Evolutionary conservation across 148 eudicot genomes (phyloP), one percentile per base, ranked within the genome.

Genomic region (Spergularia marina): DNA sequence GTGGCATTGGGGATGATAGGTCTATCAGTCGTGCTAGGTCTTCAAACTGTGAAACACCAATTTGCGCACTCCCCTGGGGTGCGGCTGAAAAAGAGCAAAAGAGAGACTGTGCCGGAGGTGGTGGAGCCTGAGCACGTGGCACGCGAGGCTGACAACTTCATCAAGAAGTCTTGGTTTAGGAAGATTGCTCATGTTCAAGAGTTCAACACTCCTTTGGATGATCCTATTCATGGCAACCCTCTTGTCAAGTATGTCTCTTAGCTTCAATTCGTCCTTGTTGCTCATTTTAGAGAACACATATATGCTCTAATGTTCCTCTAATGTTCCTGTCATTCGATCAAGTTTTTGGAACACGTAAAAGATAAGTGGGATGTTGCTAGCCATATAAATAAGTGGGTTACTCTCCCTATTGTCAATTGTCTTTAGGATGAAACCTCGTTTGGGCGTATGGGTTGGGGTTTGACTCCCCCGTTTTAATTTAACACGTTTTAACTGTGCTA

Each of bases 51-150:
- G 0, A 63, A 66, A 73, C 95, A 92, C 36, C 93, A 89, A 13
- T 57, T 92, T 49, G 70, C 73, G 34, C 77, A 79, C 16, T 83
- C 84, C 17, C 97, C 97, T 0, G 84, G 74, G 10, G 90, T 90
- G 40, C 70, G 51, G n/a, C 73, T 90, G 57, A 89, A 80, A 79
- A 92, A 90, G 69, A 86, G 90, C 55, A 81, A 76, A 40, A 68
- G 95, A 54, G 93, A 92, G 79, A 86, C 85, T 6, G 10, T 90
- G 2, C 84, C 91, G 40, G 97, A 90, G 87, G 84, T 92, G 76
- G 89, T 65, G 75, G 92, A 90, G 36, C 97, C 97, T 0, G 97
- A 92, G 30, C 58, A 59, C 3, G 84, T 78, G 53, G 86, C 82
- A 11, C 78, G 78, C 30, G 85, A 89, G 67, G 78, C 89, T 0